Conservation (phyloP, 2,329 filamentous ascomycete species). For the Cadophora sp. region DNA sequence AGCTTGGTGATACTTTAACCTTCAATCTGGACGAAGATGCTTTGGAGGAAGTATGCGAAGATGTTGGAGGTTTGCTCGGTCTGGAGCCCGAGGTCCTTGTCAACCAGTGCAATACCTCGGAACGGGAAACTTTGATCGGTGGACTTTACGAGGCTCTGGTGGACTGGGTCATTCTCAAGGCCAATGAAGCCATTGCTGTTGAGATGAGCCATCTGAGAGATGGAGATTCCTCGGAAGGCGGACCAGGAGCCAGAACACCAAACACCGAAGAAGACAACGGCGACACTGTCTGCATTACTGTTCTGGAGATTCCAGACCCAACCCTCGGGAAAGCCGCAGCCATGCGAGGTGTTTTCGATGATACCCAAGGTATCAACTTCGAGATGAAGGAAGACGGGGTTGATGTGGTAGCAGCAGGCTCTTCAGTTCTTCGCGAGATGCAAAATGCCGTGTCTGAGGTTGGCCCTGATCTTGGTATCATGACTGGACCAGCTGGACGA, state of each 20-base stretch:
- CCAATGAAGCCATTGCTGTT: constrained; percentile 81
- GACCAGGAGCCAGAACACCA: constrained; percentile 66
- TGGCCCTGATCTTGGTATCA: constrained; percentile 80
- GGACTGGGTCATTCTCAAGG: constrained; percentile 90
- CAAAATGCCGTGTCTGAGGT: constrained; percentile 78
- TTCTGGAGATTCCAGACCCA: constrained; percentile 84
- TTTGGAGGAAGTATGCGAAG: constrained; percentile 86
- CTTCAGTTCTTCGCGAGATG: constrained; percentile 88
- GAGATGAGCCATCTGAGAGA: constrained; percentile 74
- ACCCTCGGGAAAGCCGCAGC: constrained; percentile 86
- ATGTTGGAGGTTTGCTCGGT: constrained; percentile 85
- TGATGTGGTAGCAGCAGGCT: constrained; percentile 73
- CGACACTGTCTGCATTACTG: constrained; percentile 87
- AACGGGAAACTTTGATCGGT: constrained; percentile 81
- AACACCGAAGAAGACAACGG: constrained; percentile 73
- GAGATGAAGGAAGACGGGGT: constrained; percentile 98
- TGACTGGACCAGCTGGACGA: constrained; percentile 68
- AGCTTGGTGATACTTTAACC: constrained; percentile 88
- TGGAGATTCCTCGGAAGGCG: constrained; percentile 71
- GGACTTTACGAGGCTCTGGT: constrained; percentile 93
- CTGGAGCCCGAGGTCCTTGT: constrained; percentile 84
- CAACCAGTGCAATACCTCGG: constrained; percentile 81
- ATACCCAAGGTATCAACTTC: constrained; percentile 88
- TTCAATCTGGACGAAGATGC: constrained; percentile 85
- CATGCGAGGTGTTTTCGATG: constrained; percentile 91